Evolutionary conservation across 2,329 filamentous ascomycete genomes (phyloP), one percentile per base, ranked within the genome.

Genomic region (Alternaria alternata): DNA sequence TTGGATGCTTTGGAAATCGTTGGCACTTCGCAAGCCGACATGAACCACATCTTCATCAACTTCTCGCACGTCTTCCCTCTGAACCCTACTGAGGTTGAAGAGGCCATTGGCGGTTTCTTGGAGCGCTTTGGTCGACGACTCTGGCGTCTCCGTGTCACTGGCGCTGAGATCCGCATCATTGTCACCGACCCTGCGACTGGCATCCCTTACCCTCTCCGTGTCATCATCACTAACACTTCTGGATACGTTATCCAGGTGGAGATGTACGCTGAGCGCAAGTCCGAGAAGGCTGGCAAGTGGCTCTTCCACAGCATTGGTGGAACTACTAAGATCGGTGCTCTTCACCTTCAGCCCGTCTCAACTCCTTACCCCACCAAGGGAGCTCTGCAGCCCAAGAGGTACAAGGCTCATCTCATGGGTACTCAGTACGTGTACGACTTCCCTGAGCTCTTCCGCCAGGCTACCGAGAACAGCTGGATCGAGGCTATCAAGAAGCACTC

Each of bases 41-140:
- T 99, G 77, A 99, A 99, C 86, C 95, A 99, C 83, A 95, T 99
- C 86, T 99, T 99, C 85, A 95, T 99, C 86, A 98, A 99, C 87
- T 99, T 99, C 84, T 95, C 93, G 0, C 93, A 94, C 9, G 92
- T 97, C 60, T 98, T 99, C 89, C 92, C 93, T 78, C 88, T 99
- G 49, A 86, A 93, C 74, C 94, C 95, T 4, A 83, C 88, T 61
- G 93, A 97, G 82, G 93, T 99, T 16, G 93, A 98, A 82, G 88
- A 96, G 80, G 94, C 93, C 30, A 88, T 99, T 24, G 93, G 91
- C 75, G 94, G 94, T 57, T 99, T 99, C 88, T 84, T 99, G 69
- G 95, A 98, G 75, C 92, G 95, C 65, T 99, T 98, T 74, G 95
- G 95, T 69, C 91, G 93, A 69, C 92, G 95, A 73, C 93, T 91